Percentiles rank a stretch among this genome's conserved stretches.
These are phyloP conservation scores for Arachis stenosperma DNA, from an alignment of 306 rosid genomes.

Conservation along the genomic window DNA sequence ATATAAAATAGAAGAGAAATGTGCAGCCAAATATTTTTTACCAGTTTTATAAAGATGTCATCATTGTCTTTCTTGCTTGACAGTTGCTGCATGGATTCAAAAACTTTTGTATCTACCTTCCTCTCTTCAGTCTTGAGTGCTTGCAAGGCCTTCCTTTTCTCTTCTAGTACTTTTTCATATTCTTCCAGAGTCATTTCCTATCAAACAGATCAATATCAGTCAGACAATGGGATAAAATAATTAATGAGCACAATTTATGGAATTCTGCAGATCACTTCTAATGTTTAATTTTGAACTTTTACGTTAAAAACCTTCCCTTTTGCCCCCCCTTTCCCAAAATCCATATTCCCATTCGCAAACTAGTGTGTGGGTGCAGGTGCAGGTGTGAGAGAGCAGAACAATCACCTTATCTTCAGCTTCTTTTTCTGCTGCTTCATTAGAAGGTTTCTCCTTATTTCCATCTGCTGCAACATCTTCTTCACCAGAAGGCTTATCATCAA, in stretches of 20 bases:
- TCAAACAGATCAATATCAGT: not conserved
- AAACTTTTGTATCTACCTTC: constrained; percentile 66
- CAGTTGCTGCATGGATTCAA: constrained; percentile 75
- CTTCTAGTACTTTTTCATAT: constrained; percentile 76
- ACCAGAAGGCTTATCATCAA: constrained; percentile 51
- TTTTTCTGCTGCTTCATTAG: constrained; percentile 57
- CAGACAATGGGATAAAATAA: not conserved
- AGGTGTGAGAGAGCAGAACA: not conserved
- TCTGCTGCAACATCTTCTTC: constrained; percentile 47
- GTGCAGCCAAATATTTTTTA: constrained; percentile 29
- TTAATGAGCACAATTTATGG: not conserved
- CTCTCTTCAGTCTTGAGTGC: constrained; percentile 66
- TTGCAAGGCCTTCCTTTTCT: constrained; percentile 66
- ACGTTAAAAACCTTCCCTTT: no score
- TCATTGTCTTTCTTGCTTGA: constrained; percentile 63
- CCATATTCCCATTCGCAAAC: not conserved
- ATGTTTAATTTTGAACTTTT: no score
- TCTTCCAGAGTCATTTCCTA: constrained; percentile 88
- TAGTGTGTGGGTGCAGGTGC: no score
- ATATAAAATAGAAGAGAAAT: not conserved
- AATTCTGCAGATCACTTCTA: no score
- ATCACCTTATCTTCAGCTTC: constrained; percentile 72
- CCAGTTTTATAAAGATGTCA: constrained; percentile 75
- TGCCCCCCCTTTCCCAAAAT: no score
- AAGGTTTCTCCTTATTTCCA: constrained; percentile 62